Evolutionary conservation across 768 basidiomycete genomes (phyloP).

Genomic region (Boletales sp.): DNA sequence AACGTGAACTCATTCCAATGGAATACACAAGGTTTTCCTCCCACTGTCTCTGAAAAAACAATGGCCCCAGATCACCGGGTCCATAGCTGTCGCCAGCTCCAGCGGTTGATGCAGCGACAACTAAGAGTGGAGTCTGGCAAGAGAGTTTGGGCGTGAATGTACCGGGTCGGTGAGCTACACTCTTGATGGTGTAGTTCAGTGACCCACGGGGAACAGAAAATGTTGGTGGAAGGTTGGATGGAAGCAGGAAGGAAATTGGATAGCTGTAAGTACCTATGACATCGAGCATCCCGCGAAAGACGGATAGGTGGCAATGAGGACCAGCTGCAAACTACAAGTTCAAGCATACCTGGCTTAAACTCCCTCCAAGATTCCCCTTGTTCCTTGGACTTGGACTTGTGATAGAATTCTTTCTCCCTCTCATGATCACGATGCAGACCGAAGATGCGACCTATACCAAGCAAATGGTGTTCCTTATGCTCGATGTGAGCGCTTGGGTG

Average conservation of each 20-base stretch:
- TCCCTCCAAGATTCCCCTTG: constrained; percentile 72
- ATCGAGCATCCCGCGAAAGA: constrained; percentile 2
- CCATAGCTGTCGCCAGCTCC: constrained; percentile 64
- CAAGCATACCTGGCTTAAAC: constrained; percentile 73
- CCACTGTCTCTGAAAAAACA: constrained; percentile 88
- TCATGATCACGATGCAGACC: constrained; percentile 17
- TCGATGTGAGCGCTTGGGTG: not conserved
- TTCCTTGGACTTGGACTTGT: constrained; percentile 39
- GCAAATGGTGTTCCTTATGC: constrained; percentile 13
- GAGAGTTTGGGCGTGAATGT: constrained; percentile 75
- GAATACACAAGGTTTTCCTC: constrained; percentile 84
- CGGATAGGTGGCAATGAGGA: not conserved
- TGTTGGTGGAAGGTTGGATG: constrained; percentile 75
- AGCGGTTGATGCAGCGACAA: constrained; percentile 74
- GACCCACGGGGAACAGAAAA: constrained; percentile 72
- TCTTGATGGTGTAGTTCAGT: constrained; percentile 77
- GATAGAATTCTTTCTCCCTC: constrained; percentile 12
- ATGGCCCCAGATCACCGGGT: constrained; percentile 60
- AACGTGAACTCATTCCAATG: constrained; percentile 71
- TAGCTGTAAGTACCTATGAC: constrained; percentile 84
- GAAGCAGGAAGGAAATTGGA: constrained; percentile 90
- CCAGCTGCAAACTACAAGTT: not conserved
- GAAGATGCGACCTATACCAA: constrained; percentile 36
- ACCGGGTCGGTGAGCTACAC: constrained; percentile 82
- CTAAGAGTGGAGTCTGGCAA: constrained; percentile 65